Conservation (phyloP, 1,284 basidiomycete genomes). For the Ganoderma meredithae region DNA sequence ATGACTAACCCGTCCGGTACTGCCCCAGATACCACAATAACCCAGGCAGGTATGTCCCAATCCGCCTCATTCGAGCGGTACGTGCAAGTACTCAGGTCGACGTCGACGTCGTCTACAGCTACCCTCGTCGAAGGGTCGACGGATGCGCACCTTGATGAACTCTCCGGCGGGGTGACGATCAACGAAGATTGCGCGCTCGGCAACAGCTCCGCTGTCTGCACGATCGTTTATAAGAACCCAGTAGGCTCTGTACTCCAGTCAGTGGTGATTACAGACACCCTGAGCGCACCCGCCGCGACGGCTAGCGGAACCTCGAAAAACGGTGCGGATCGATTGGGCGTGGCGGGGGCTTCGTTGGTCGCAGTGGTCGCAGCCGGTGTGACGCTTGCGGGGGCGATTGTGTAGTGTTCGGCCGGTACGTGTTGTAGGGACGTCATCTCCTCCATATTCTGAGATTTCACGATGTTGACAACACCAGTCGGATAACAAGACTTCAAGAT, state of each 20-base stretch:
- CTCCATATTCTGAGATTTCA: no score
- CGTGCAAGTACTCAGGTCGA: not conserved
- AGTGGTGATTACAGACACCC: not conserved
- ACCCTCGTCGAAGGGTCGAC: constrained; percentile 12
- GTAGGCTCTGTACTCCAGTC: not conserved
- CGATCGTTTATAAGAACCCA: not conserved
- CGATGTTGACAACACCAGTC: no score
- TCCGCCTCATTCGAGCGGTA: not conserved
- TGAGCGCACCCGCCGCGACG: not conserved
- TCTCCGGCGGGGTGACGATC: not conserved
- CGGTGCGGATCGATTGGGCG: not conserved
- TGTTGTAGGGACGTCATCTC: not conserved
- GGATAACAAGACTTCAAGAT: no score
- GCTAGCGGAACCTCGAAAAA: not conserved
- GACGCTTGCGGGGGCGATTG: not conserved
- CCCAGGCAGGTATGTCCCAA: constrained; percentile 2
- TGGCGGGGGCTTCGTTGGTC: not conserved
- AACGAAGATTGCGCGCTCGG: not conserved
- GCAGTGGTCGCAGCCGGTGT: not conserved
- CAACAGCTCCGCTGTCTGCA: not conserved
- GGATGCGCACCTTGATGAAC: not conserved
- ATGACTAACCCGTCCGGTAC: not conserved
- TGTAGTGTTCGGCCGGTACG: not conserved
- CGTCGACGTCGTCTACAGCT: not conserved
- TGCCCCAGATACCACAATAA: constrained; percentile 1